Base-by-base conservation (phyloP, 331 rosid genomes). In the Dryas integrifolia region DNA sequence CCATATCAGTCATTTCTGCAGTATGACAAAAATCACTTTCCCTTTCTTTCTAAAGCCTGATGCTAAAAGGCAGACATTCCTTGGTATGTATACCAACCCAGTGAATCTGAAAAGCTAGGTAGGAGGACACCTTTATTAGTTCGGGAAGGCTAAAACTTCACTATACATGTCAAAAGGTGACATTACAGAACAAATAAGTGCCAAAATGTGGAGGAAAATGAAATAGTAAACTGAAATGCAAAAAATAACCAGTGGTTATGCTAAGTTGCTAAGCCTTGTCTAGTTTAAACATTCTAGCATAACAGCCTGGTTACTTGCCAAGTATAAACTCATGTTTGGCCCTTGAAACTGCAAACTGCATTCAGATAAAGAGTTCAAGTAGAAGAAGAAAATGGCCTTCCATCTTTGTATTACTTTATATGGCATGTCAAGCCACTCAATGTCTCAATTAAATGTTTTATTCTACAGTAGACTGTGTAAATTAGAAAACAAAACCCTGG, bases 401-500 rank as follows among this genome's bases (percentile, higher is more conserved):
- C 16, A 12, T 43, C 70, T 38, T n/a, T 43, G 52, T 35, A 43
- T 64, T 41, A 3, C 65, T 52, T 4, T 47, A 13, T 43, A 51
- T 65, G 5, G 4, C 16, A 48, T 10, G 16, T 74, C 13, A 16
- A 24, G 9, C 8, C 61, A 7, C 15, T 30, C 58, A 21, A 21
- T 21, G 24, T 21, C 24, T 21, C 24, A 47, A 46, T 46, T 1
- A 11, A 12, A 13, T 66, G 26, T 56, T 45, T 30, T 7, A 75
- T 9, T 62, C 38, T 70, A 70, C 70, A 45, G 4, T 16, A 30
- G 61, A 12, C 30, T 30, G 51, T 18, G 53, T 40, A 40, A n/a
- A 15, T 45, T 18, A 41, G 7, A 64, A 72, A 48, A 67, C 51
- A 60, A 47, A 45, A 60, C 44, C 63, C 63, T 35, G 45, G 35